phyloP scores from a whole-genome alignment of 495 filamentous ascomycete genomes.

The Acidiella bohemica region DNA sequence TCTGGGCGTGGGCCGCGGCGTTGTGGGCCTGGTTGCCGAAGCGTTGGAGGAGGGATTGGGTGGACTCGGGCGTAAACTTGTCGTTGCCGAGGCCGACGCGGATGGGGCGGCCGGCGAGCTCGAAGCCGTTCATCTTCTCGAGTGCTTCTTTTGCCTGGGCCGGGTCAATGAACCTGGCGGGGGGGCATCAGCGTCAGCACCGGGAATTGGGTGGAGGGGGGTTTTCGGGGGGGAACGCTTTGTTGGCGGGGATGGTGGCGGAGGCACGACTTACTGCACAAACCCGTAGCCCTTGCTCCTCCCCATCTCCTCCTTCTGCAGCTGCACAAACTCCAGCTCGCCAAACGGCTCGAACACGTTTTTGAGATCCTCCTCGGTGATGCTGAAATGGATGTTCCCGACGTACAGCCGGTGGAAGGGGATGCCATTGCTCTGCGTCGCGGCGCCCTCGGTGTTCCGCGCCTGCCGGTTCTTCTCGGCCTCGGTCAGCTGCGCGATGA shows the following conservation, averaged over 20 bases:
- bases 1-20: too few relatives aligned
- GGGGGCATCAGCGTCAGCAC: too few relatives aligned
- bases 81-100: conserved; percentile 99
- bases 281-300: conserved; percentile 95
- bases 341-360: conserved; percentile 97
- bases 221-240: not conserved
- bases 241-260: not conserved
- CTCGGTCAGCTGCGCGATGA: conserved; percentile 96
- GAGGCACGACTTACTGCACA: conserved; percentile 71
- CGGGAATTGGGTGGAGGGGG: too few relatives aligned
- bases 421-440: conserved; percentile 55
- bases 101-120: conserved; percentile 93
- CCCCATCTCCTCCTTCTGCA: conserved; percentile 87
- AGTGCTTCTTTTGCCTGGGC: conserved; percentile 83
- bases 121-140: conserved; percentile 99
- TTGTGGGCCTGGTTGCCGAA: conserved; percentile 62
- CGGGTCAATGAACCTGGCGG: conserved; percentile 73
- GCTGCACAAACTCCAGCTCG: conserved; percentile 90
- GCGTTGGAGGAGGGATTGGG: conserved; percentile 76
- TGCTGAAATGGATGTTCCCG: conserved; percentile 99
- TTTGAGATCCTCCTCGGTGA: conserved; percentile 91
- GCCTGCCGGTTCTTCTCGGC: conserved; percentile 99
- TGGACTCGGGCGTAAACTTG: conserved; percentile 99
- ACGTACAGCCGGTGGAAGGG: conserved; percentile 99
- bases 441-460: conserved; percentile 59